These are phyloP conservation scores for Sarocladiaceae sp. DNA, from an alignment of 2,329 filamentous ascomycete genomes.

Conservation along the genomic window DNA sequence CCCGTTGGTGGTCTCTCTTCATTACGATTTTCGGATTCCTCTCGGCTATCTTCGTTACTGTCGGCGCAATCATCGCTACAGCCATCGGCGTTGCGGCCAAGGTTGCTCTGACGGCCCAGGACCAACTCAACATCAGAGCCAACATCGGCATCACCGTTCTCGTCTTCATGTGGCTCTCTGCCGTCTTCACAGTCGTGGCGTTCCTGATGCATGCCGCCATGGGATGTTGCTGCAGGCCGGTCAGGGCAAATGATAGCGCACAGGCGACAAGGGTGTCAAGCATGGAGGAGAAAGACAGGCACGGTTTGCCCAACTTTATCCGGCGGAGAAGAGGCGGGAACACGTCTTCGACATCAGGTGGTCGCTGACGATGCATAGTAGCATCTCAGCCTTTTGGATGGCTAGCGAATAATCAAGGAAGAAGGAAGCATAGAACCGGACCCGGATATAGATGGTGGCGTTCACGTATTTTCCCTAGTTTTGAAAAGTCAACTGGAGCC, in stretches of 20 bases:
- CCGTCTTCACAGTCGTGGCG: slow-evolving; percentile 58
- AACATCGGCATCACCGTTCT: slow-evolving; percentile 69
- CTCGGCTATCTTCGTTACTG: slow-evolving; percentile 59
- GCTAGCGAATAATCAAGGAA: too few relatives aligned
- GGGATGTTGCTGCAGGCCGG: slow-evolving; percentile 63
- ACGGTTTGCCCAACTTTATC: slow-evolving; percentile 21
- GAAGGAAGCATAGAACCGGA: too few relatives aligned
- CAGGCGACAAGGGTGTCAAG: slow-evolving; percentile 7
- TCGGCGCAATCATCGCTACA: slow-evolving; percentile 69
- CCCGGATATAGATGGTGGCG: too few relatives aligned
- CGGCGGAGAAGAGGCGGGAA: slow-evolving; percentile 20
- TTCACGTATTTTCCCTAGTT: too few relatives aligned
- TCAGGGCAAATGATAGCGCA: slow-evolving; percentile 9
- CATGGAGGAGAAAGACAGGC: slow-evolving; percentile 18
- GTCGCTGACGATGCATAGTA: too few relatives aligned
- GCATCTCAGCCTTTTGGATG: too few relatives aligned
- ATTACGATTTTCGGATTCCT: slow-evolving; percentile 63
- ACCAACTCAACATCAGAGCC: slow-evolving; percentile 69
- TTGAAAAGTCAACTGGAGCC: too few relatives aligned
- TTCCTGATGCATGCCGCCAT: slow-evolving; percentile 69
- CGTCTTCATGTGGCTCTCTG: slow-evolving; percentile 83
- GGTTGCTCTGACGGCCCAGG: slow-evolving; percentile 64
- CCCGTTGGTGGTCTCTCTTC: slow-evolving; percentile 59
- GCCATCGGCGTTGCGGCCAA: slow-evolving; percentile 79
- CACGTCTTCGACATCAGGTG: background rate